Evolutionary conservation across 768 basidiomycete species (phyloP), one percentile per base, ranked within the genome.

Genomic region (Macrolepiota albuminosa): DNA sequence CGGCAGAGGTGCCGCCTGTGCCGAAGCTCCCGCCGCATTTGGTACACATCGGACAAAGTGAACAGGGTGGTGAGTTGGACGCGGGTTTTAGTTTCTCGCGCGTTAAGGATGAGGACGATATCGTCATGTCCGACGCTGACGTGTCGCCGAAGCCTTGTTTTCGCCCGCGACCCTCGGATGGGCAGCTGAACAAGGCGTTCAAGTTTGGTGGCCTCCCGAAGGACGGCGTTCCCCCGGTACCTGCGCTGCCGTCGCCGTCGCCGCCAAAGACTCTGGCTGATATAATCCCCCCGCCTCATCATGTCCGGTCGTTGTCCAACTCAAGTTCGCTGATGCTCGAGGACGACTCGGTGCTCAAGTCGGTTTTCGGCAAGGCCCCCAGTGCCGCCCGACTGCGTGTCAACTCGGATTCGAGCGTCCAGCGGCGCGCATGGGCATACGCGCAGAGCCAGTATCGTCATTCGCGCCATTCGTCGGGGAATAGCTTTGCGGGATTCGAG

Each of bases 401-500:
- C 42, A 69, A 78, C 52, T 83, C 85, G 0, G 76, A 82, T 54
- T 70, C 78, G 0, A 79, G 77, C 54, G 72, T 75, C n/a, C 75
- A 74, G 60, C 65, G 65, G 3, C 63, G 67, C 49, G 63, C 67
- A n/a, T 63, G 74, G 60, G 59, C 71, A 63, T 24, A 33, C 14
- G 42, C 46, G 6, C 51, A 49, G 31, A 13, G 67, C 61, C 66
- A 60, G 26, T 66, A 67, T 66, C 66, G 70, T 6, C 74, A 73
- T 47, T 78, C 82, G 1, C 69, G 80, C 6, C 75, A 75, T 34
- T 70, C 76, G 3, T 90, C 88, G 0, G 81, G 72, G 3, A 68
- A 82, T 54, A 91, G 89, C 69, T 92, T 93, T 64, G 77, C 74
- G 4, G 89, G 90, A 0, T 78, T 91, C 16, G 84, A 87, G 49